Conservation (phyloP, 2,329 filamentous ascomycete genomes). For the Exophiala sp. region DNA sequence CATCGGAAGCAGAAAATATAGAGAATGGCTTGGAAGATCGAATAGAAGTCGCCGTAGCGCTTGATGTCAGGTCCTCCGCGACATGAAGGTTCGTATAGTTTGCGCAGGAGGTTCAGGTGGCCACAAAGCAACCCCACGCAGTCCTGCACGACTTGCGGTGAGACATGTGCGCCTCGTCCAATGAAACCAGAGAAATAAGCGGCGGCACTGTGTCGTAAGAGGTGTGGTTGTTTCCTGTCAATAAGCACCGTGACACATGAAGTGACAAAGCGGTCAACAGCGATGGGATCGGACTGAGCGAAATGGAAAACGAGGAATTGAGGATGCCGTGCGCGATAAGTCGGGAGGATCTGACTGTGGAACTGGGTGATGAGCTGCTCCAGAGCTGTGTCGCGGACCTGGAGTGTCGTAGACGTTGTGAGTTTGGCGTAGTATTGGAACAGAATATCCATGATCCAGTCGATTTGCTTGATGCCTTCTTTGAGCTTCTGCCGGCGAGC, state of each 20-base stretch:
- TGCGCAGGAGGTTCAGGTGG: slow-evolving; percentile 73
- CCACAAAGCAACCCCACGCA: slow-evolving; percentile 76
- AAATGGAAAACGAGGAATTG: slow-evolving; percentile 98
- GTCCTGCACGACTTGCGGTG: slow-evolving; percentile 70
- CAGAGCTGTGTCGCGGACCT: slow-evolving; percentile 68
- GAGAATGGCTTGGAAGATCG: slow-evolving; percentile 79
- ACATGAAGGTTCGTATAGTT: slow-evolving; percentile 68
- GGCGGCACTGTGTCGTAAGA: slow-evolving; percentile 77
- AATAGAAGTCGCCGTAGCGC: slow-evolving; percentile 81
- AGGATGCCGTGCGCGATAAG: slow-evolving; percentile 85
- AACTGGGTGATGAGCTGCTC: slow-evolving; percentile 82
- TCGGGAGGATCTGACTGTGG: slow-evolving; percentile 79
- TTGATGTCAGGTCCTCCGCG: slow-evolving; percentile 82
- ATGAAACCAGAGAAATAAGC: slow-evolving; percentile 95
- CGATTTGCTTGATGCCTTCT: slow-evolving; percentile 84
- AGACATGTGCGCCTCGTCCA: slow-evolving; percentile 79
- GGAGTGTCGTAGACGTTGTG: slow-evolving; percentile 38
- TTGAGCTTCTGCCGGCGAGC: slow-evolving; percentile 66
- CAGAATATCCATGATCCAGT: slow-evolving; percentile 80
- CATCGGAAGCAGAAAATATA: slow-evolving; percentile 99
- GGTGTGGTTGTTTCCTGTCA: slow-evolving; percentile 64
- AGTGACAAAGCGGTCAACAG: slow-evolving; percentile 79
- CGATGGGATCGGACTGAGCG: slow-evolving; percentile 72
- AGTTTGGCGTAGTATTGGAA: slow-evolving; percentile 74
- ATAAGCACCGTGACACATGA: slow-evolving; percentile 71